Evolutionary conservation across 2,329 filamentous ascomycete genomes (phyloP).

Genomic region (Neoscytalidium dimidiatum): DNA sequence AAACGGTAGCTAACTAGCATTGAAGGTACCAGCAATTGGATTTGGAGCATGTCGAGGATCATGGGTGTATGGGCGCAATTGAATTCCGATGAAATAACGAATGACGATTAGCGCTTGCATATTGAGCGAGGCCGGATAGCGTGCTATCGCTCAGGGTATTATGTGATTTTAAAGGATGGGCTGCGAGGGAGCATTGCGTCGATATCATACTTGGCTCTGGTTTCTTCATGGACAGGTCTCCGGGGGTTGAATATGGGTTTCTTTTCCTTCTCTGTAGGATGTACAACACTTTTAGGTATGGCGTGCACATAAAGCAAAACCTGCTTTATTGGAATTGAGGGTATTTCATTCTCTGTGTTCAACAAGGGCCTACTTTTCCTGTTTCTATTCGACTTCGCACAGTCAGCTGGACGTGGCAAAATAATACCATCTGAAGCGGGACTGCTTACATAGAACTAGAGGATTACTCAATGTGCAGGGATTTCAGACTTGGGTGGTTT

Average conservation of each 20-base stretch:
- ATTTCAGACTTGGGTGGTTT: too few relatives aligned
- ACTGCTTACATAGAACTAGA: too few relatives aligned
- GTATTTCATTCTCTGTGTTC: background rate
- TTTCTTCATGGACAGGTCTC: constrained; percentile 17
- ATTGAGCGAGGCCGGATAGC: constrained; percentile 13
- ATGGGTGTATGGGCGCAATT: constrained; percentile 79
- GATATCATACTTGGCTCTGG: constrained; percentile 19
- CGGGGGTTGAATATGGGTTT: constrained; percentile 12
- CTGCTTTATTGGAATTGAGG: constrained; percentile 13
- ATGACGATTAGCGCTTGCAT: constrained; percentile 23
- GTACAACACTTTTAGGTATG: constrained; percentile 19
- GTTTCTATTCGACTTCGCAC: background rate
- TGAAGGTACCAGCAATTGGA: constrained; percentile 87
- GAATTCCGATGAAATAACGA: constrained; percentile 73
- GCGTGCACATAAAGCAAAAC: constrained; percentile 19
- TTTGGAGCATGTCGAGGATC: constrained; percentile 82
- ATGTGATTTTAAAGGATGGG: constrained; percentile 5
- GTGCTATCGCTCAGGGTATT: background rate
- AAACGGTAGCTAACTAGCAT: background rate
- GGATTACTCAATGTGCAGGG: background rate
- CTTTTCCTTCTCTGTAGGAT: constrained; percentile 13
- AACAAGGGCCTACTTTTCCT: background rate
- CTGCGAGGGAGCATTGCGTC: constrained; percentile 15
- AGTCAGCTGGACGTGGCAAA: background rate
- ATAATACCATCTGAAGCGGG: background rate